phyloP scores from a whole-genome alignment of 768 basidiomycete species.

The Collybiopsis luxurians region DNA sequence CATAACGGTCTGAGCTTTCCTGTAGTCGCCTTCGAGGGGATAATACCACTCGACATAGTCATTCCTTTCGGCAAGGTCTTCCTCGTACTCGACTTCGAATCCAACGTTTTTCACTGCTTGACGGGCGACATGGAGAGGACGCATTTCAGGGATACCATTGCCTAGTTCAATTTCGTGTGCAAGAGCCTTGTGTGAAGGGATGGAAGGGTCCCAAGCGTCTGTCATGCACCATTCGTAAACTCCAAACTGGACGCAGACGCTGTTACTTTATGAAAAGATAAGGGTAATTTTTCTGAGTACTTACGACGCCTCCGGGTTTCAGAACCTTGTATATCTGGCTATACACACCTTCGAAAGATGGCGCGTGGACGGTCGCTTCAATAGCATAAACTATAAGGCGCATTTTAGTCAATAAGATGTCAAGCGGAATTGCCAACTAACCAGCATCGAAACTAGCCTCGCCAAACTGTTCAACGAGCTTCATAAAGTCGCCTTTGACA shows the following conservation, averaged over 20 bases:
- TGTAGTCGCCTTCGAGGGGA: conserved; percentile 90
- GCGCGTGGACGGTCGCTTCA: conserved; percentile 96
- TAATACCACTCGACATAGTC: conserved; percentile 92
- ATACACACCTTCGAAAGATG: conserved; percentile 94
- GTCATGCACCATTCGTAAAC: conserved; percentile 99
- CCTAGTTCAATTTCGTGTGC: conserved; percentile 93
- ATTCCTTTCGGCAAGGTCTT: conserved; percentile 87
- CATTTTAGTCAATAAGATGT: too few species aligned
- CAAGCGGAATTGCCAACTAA: too few species aligned
- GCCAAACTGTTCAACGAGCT: conserved; percentile 86
- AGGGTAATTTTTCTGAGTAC: too few species aligned
- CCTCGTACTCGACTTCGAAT: conserved; percentile 85
- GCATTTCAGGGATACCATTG: conserved; percentile 98
- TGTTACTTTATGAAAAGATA: too few species aligned
- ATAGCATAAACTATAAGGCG: conserved; percentile 82
- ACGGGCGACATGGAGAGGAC: conserved; percentile 65
- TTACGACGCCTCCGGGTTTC: conserved; percentile 92
- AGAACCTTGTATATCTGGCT: conserved; percentile 89
- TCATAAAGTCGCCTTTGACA: conserved; percentile 96
- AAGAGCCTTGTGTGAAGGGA: conserved; percentile 85
- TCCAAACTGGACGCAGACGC: conserved; percentile 67
- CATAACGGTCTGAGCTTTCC: conserved; percentile 92
- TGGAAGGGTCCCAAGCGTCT: conserved; percentile 85
- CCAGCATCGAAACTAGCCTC: conserved; percentile 94
- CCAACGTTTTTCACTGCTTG: conserved; percentile 82